Evolutionary conservation across 2,329 filamentous ascomycete genomes (phyloP).

Genomic region (Alternaria angustiovoidea): DNA sequence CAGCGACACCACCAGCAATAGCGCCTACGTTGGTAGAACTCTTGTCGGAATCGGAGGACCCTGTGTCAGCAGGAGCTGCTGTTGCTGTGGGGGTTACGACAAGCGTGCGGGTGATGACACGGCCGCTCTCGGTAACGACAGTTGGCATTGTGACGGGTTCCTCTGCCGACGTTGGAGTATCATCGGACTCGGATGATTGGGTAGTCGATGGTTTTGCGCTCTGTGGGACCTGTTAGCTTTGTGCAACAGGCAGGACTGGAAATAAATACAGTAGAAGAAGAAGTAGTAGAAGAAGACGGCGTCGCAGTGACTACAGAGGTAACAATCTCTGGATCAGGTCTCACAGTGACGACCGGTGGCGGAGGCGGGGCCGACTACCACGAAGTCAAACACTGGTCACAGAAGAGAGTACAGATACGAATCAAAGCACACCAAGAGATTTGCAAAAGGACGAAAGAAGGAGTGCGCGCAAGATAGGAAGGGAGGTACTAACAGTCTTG

Average conservation of each 20-base stretch:
- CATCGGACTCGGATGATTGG: slow-evolving; percentile 18
- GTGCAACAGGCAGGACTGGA: slow-evolving; percentile 16
- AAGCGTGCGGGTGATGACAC: slow-evolving; percentile 55
- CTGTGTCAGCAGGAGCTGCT: slow-evolving; percentile 20
- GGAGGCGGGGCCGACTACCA: slow-evolving; percentile 46
- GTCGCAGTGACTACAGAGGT: slow-evolving; percentile 35
- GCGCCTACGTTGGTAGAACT: slow-evolving; percentile 50
- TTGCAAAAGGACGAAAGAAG: slow-evolving; percentile 5
- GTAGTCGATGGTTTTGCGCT: slow-evolving; percentile 27
- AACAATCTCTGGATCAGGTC: slow-evolving; percentile 37
- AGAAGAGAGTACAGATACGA: slow-evolving; percentile 5
- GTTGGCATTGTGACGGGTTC: slow-evolving; percentile 39
- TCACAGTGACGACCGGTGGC: slow-evolving; percentile 35
- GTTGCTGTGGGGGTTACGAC: slow-evolving; percentile 46
- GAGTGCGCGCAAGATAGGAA: slow-evolving; percentile 27
- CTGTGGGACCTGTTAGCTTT: slow-evolving; percentile 20
- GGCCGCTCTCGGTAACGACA: slow-evolving; percentile 55
- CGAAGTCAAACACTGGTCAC: slow-evolving; percentile 41
- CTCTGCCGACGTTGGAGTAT: slow-evolving; percentile 14
- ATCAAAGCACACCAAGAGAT: background rate
- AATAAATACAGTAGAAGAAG: slow-evolving; percentile 26
- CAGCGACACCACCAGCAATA: slow-evolving; percentile 59
- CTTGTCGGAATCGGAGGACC: slow-evolving; percentile 16
- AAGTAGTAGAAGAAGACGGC: slow-evolving; percentile 21
- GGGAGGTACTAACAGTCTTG: slow-evolving; percentile 42